Conservation (phyloP, 202 grass and related monocot genomes). For the Saccharum hybrid region DNA sequence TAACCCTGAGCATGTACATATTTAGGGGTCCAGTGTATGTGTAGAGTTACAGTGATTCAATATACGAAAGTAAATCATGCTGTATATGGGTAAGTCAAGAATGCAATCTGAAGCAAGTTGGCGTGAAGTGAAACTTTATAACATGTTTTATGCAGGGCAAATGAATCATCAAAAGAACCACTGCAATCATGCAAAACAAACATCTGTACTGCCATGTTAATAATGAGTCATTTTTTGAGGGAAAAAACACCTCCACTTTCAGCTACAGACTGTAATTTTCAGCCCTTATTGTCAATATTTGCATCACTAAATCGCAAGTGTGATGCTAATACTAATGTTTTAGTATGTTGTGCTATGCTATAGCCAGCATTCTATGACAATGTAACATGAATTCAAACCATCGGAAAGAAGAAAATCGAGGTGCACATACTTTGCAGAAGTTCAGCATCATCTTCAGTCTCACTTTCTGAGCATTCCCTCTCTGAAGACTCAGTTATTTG, state of each 20-base stretch:
- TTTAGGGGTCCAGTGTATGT: slow-evolving; percentile 18
- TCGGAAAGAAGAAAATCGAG: slow-evolving; percentile 34
- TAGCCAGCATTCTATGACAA: slow-evolving; percentile 12
- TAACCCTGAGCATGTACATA: slow-evolving; percentile 23
- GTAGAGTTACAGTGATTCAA: slow-evolving; percentile 24
- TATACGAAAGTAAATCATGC: not conserved
- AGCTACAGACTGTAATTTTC: slow-evolving; percentile 13
- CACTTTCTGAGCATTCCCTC: slow-evolving; percentile 69
- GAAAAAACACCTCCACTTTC: not conserved
- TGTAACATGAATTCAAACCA: slow-evolving; percentile 41
- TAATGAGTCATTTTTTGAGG: not conserved
- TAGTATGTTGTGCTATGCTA: slow-evolving; percentile 9
- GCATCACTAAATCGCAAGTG: not conserved
- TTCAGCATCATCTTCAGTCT: slow-evolving; percentile 75
- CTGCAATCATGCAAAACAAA: not conserved
- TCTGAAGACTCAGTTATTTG: slow-evolving; percentile 64
- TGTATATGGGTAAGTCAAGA: slow-evolving; percentile 30
- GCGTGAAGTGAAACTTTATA: not conserved
- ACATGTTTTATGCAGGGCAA: not conserved
- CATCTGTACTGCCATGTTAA: not conserved
- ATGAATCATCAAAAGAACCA: not conserved
- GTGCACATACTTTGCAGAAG: slow-evolving; percentile 54
- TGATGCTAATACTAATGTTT: slow-evolving; percentile 14
- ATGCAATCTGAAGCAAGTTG: slow-evolving; percentile 16
- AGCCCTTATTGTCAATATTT: slow-evolving; percentile 1